Conservation (phyloP, 2,329 filamentous ascomycete species). For the Colletotrichum endophyticum region DNA sequence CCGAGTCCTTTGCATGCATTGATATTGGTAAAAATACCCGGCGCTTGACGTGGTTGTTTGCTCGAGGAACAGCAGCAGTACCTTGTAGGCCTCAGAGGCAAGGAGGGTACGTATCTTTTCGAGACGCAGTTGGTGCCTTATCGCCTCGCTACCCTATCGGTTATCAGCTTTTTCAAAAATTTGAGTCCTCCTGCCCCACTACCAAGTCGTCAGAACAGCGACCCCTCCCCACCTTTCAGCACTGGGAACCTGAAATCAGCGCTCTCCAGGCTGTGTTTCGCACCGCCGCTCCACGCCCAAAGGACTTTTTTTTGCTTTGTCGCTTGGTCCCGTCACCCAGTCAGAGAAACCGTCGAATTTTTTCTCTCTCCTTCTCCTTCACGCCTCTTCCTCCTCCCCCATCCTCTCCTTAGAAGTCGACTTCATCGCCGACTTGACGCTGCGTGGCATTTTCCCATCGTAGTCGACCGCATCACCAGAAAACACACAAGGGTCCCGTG, state of each 20-base stretch:
- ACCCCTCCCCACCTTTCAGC: slow-evolving; percentile 6
- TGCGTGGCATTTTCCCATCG: slow-evolving; percentile 7
- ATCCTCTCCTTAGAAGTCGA: background rate
- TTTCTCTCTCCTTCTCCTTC: slow-evolving; percentile 7
- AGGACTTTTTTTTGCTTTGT: slow-evolving; percentile 7
- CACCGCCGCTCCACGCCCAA: slow-evolving; percentile 9
- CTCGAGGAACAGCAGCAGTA: background rate
- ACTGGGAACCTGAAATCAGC: background rate
- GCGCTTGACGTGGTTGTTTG: background rate
- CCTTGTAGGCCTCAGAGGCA: background rate
- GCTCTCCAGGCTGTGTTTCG: slow-evolving; percentile 11
- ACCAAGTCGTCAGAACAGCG: background rate
- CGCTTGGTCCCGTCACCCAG: slow-evolving; percentile 3
- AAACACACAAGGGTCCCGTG: background rate
- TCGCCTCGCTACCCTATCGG: slow-evolving; percentile 18
- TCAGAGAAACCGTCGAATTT: slow-evolving; percentile 3
- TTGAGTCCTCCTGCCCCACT: slow-evolving; percentile 5
- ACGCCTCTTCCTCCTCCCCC: background rate
- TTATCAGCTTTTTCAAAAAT: slow-evolving; percentile 19
- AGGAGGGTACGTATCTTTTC: background rate
- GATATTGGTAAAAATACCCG: background rate
- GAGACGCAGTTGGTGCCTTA: slow-evolving; percentile 2
- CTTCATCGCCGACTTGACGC: slow-evolving; percentile 16
- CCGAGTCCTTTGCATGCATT: background rate
- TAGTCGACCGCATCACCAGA: background rate